Evolutionary conservation across 176 grass and related monocot genomes (phyloP).

Genomic region (Calamus simplicifolius): DNA sequence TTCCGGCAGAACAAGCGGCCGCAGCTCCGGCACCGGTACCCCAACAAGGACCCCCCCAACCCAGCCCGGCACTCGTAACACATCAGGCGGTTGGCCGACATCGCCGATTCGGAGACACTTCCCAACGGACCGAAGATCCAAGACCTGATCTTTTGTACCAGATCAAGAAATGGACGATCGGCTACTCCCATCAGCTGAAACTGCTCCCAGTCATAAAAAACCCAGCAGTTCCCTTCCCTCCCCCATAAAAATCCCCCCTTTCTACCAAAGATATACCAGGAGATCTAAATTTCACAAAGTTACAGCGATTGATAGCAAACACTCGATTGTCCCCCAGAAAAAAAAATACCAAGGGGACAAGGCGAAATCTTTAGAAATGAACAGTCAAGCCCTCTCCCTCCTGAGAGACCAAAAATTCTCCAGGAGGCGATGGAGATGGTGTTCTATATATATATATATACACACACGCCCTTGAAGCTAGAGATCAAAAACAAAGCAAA

Average conservation of each 20-base stretch:
- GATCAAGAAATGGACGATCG: slow-evolving; percentile 42
- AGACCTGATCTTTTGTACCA: slow-evolving; percentile 48
- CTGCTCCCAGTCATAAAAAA: slow-evolving; percentile 21
- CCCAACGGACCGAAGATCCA: slow-evolving; percentile 30
- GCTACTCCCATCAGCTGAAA: slow-evolving; percentile 57
- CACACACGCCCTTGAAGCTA: slow-evolving; percentile 3
- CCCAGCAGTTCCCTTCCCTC: not conserved
- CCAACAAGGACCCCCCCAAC: not conserved
- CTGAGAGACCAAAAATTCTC: slow-evolving; percentile 29
- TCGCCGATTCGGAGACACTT: slow-evolving; percentile 17
- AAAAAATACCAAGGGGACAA: slow-evolving; percentile 12
- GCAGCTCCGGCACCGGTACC: slow-evolving; percentile 7
- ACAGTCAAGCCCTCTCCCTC: not conserved
- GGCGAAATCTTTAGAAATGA: slow-evolving; percentile 20
- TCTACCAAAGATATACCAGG: not conserved
- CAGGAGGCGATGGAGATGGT: slow-evolving; percentile 7
- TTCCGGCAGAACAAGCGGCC: slow-evolving; percentile 14
- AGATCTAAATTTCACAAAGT: not conserved
- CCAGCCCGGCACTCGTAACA: slow-evolving; percentile 30
- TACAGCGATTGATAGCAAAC: slow-evolving; percentile 5
- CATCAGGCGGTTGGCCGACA: slow-evolving; percentile 12
- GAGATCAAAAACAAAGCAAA: slow-evolving; percentile 2
- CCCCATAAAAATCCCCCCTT: not conserved
- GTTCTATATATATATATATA: slow-evolving; percentile 1
- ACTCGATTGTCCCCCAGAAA: slow-evolving; percentile 7